Evolutionary conservation across 2,329 filamentous ascomycete genomes (phyloP).

Genomic region (Penicillium janthinellum): DNA sequence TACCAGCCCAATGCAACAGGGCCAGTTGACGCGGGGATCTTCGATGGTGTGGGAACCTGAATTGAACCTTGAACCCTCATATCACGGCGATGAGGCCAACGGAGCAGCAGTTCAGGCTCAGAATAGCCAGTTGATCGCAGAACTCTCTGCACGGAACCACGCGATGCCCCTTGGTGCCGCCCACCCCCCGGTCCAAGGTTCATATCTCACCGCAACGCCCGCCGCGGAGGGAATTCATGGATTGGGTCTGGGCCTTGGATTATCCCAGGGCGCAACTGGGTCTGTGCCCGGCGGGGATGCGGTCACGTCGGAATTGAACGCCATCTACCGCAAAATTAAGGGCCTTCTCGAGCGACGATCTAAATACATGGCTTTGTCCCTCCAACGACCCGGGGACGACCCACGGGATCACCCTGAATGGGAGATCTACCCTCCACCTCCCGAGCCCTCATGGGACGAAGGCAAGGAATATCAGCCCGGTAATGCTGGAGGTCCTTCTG

Average conservation of each 20-base stretch:
- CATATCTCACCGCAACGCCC: constrained; percentile 49
- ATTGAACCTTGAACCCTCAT: constrained; percentile 7
- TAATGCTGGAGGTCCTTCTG: constrained; percentile 39
- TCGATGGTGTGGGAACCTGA: constrained; percentile 19
- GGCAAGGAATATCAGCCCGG: constrained; percentile 50
- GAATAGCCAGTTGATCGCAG: constrained; percentile 45
- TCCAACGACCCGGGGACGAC: constrained; percentile 81
- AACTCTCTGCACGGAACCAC: constrained; percentile 53
- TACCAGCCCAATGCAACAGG: constrained; percentile 6
- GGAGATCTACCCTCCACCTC: constrained; percentile 88
- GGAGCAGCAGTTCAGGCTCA: constrained; percentile 4
- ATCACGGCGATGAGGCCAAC: constrained; percentile 11
- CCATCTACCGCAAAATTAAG: constrained; percentile 89
- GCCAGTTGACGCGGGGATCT: constrained; percentile 6
- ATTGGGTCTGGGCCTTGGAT: constrained; percentile 59
- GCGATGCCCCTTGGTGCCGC: constrained; percentile 54
- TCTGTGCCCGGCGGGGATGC: constrained; percentile 73
- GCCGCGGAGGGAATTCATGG: constrained; percentile 57
- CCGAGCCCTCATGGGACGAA: constrained; percentile 84
- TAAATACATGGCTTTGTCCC: constrained; percentile 83
- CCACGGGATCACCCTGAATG: constrained; percentile 82
- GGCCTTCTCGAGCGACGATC: constrained; percentile 83
- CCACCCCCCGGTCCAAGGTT: constrained; percentile 54
- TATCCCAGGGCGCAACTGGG: constrained; percentile 64
- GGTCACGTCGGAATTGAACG: constrained; percentile 78